These are phyloP conservation scores for Kandelia obovata DNA, from an alignment of 345 rosid species.

Conservation along the genomic window DNA sequence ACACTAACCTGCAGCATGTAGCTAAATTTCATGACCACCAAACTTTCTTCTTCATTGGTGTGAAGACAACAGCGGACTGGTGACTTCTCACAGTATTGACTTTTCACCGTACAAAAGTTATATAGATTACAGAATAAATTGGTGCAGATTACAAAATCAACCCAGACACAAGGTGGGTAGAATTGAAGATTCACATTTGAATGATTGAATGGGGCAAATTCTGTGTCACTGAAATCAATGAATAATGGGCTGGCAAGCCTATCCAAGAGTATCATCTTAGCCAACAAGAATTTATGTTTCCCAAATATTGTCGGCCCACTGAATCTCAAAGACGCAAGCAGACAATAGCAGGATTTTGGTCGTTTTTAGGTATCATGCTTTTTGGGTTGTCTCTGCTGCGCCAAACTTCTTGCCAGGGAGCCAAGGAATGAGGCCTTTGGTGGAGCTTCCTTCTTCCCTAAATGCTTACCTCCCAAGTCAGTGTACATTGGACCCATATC, in stretches of 20 bases:
- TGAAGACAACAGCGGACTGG: no score
- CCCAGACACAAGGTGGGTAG: constrained; percentile 21
- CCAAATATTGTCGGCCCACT: constrained; percentile 15
- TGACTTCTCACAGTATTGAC: neutral
- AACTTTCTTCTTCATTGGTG: no score
- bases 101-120: constrained; percentile 4
- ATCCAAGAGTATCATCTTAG: constrained; percentile 13
- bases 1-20: no score
- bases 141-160: constrained; percentile 35
- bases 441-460: constrained; percentile 80
- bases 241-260: constrained; percentile 24
- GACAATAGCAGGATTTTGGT: constrained; percentile 2
- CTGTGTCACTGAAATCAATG: constrained; percentile 37
- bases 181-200: constrained; percentile 34
- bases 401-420: constrained; percentile 67
- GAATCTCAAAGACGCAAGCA: constrained; percentile 2
- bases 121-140: constrained; percentile 26
- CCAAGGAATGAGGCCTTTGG: constrained; percentile 55
- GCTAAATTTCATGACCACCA: no score
- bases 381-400: constrained; percentile 89
- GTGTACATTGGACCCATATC: constrained; percentile 76
- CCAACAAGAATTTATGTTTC: constrained; percentile 9
- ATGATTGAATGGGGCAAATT: constrained; percentile 27
- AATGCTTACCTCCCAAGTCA: constrained; percentile 84
- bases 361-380: constrained; percentile 55